Evolutionary conservation across 164 flowering plant genomes (phyloP).

Genomic region (Vitis rotundifolia): DNA sequence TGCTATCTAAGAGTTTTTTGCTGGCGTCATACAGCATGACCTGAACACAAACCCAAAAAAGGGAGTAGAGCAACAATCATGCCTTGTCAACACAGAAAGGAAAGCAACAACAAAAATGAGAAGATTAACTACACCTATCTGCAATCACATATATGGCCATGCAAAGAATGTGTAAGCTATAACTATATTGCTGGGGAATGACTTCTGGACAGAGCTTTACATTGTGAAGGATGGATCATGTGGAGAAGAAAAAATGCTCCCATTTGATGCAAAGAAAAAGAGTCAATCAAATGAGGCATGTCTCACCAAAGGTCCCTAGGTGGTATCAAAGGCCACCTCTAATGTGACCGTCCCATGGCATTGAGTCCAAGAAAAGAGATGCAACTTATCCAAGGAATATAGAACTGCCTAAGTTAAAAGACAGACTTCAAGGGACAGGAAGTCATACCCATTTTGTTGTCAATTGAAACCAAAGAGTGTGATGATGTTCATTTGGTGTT

Average conservation of each 20-base stretch:
- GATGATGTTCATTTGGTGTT: no score
- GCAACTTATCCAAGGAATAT: no score
- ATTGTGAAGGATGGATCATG: background rate
- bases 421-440: no score
- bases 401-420: no score
- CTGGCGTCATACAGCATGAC: slow-evolving; percentile 61
- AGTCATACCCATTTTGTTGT: no score
- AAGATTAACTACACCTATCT: background rate
- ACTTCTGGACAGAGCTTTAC: background rate
- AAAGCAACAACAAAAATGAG: background rate
- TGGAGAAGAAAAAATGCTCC: no score
- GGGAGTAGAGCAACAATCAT: background rate
- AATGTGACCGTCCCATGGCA: no score
- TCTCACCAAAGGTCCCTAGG: background rate
- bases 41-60: slow-evolving; percentile 35
- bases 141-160: background rate
- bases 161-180: background rate
- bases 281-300: background rate
- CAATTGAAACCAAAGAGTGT: no score
- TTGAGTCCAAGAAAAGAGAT: no score
- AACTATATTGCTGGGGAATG: background rate
- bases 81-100: background rate
- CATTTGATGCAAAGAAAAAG: background rate
- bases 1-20: slow-evolving; percentile 48
- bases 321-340: no score